Base-by-base conservation (phyloP, 2,329 filamentous ascomycete species). In the Fusarium penzigii region DNA sequence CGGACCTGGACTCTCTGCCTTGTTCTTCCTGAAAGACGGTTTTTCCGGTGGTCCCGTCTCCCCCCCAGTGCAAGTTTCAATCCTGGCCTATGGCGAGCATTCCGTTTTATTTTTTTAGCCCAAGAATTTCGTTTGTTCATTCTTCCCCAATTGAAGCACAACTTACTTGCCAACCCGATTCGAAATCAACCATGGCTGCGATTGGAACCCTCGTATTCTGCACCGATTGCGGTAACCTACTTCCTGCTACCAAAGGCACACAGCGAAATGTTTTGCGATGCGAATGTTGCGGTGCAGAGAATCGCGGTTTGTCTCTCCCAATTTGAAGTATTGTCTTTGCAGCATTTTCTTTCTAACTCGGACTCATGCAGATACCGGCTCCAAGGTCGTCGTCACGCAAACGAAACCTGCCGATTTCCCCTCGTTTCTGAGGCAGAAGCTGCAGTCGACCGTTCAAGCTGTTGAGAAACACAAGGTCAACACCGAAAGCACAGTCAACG, bases 151-250 rank as follows among this genome's bases (percentile, higher is more conserved):
- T 36, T 9, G 3, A 36, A 36, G 10, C 9, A 36, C 32, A 14
- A 36, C 32, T 12, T 14, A 12, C 5, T n/a, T 20, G 17, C 29
- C 32, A n/a, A 32, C 40, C 29, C 51, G 45, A 12, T 44, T 40
- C 39, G 10, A 48, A 40, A 58, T 60, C 52, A 51, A 76, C 63
- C 56, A 97, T 97, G 93, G 86, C 92, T 59, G 86, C 90, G 16
- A 92, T 97, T 61, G 93, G 92, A 50, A 93, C 92, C 47, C 80
- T 97, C 39, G 87, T 96, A 36, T 97, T 97, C 73, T 97, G 93
- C 77, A 90, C 82, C 48, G 90, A 92, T 70, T 97, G 93, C 72
- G 93, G 93, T 56, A 96, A 96, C 70, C 80, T 97, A 4, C 78
- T 97, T 39, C 91, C 94, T 48, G 83, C 87, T 47, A 91, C 89